Evolutionary conservation across 2,329 filamentous ascomycete genomes (phyloP).

Genomic region (Neopestalotiopsis clavispora): DNA sequence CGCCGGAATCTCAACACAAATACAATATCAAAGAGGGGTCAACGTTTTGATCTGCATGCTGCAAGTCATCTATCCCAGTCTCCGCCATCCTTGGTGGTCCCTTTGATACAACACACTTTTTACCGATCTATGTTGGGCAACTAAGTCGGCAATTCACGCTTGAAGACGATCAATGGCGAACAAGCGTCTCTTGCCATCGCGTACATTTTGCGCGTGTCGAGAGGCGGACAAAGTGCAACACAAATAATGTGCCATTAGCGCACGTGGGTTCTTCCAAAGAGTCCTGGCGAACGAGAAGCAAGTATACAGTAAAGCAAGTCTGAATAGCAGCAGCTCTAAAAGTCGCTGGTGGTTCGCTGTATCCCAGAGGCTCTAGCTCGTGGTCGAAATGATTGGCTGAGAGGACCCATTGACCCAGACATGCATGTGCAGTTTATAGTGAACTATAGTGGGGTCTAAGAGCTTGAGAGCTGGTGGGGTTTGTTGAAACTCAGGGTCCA

Average conservation of each 20-base stretch:
- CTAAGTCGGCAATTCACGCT: background rate
- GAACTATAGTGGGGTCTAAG: conserved; percentile 4
- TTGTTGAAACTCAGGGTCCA: conserved; percentile 11
- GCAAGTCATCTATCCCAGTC: background rate
- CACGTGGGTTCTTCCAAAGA: conserved; percentile 4
- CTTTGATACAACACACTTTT: background rate
- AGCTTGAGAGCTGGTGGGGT: conserved; percentile 16
- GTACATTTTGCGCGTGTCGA: background rate
- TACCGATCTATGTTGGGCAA: background rate
- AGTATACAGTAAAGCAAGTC: background rate
- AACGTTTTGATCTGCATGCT: background rate
- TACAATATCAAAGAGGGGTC: background rate
- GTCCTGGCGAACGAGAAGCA: background rate
- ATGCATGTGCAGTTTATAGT: background rate
- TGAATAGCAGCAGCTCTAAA: conserved; percentile 5
- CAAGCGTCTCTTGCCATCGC: background rate
- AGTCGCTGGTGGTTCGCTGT: background rate
- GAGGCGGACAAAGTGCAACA: background rate
- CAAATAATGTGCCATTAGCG: background rate
- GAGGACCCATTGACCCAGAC: conserved; percentile 8
- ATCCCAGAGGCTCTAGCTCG: conserved; percentile 17
- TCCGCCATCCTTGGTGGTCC: background rate
- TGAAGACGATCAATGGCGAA: background rate
- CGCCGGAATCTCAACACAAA: background rate
- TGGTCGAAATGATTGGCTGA: conserved; percentile 21